Evolutionary conservation across 768 basidiomycete genomes (phyloP).

Genomic region (Trametes meyenii): DNA sequence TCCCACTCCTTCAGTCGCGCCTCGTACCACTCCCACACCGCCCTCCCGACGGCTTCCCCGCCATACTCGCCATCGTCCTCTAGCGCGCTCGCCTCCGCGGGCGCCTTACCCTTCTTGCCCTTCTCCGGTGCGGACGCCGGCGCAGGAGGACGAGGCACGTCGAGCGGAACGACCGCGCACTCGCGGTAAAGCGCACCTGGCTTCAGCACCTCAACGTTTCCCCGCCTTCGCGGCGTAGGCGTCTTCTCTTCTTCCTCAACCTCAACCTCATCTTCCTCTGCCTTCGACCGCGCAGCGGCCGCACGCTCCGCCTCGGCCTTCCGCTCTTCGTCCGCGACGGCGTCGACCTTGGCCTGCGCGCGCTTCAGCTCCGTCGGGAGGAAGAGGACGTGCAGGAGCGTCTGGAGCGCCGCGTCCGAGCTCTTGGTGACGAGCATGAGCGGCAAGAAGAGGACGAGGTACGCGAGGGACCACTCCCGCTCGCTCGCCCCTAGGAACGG

Average conservation of each 20-base stretch:
- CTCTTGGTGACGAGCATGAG: slow-evolving; percentile 73
- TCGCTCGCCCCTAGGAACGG: slow-evolving; percentile 51
- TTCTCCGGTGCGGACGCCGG: slow-evolving; percentile 25
- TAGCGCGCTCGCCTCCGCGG: slow-evolving; percentile 37
- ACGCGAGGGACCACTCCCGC: slow-evolving; percentile 53
- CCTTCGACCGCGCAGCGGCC: neutral
- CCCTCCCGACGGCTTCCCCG: slow-evolving; percentile 64
- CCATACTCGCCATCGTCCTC: slow-evolving; percentile 71
- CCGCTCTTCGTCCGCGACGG: slow-evolving; percentile 29
- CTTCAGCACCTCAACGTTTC: slow-evolving; percentile 66
- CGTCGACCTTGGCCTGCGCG: slow-evolving; percentile 34
- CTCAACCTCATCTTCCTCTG: slow-evolving; percentile 4
- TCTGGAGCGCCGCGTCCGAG: slow-evolving; percentile 64
- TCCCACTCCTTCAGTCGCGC: slow-evolving; percentile 70
- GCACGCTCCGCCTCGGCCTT: slow-evolving; percentile 17
- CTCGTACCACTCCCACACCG: slow-evolving; percentile 82
- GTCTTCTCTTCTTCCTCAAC: slow-evolving; percentile 21
- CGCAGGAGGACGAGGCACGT: slow-evolving; percentile 26
- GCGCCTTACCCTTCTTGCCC: slow-evolving; percentile 25
- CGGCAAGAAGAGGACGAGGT: slow-evolving; percentile 66
- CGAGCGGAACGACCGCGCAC: slow-evolving; percentile 58
- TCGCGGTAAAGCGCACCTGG: slow-evolving; percentile 80
- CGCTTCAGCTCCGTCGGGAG: slow-evolving; percentile 78
- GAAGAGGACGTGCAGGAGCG: slow-evolving; percentile 80
- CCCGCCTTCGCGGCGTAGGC: slow-evolving; percentile 7